Base-by-base conservation (phyloP, 73 alveolate genomes). In the Paramecium bursaria region DNA sequence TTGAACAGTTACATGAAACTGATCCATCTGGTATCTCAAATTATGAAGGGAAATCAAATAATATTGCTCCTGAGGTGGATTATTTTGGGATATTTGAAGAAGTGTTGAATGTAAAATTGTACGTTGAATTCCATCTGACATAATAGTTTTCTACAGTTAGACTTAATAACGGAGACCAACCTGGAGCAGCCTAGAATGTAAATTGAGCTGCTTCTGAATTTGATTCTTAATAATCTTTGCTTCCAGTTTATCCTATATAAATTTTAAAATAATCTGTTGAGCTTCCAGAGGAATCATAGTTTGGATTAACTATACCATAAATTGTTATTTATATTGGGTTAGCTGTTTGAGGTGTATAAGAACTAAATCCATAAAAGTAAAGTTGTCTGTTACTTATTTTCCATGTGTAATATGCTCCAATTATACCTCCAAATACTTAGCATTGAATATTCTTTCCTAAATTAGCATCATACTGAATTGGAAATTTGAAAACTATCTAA, bases 21-120 rank as follows among this genome's bases (percentile, higher is more conserved):
- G 85, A 53, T 1, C 89, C 89, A 54, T 79, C 89, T 1, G 54
- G n/a, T 10, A 79, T 39, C 21, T 79, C 89, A 79, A 79, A 79
- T 47, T 79, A 17, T 13, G 89, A 49, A 13, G 89, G 89, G 17
- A 29, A 79, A 79, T 79, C 89, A 19, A 79, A 39, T 6, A 79
- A 79, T 4, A 79, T 57, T 0, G 89, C 42, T 33, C 89, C 89
- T 39, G 33, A 49, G 15, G 89, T 46, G 19, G 49, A 35, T 6
- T 53, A 27, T n/a, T 79, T 79, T 22, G 89, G 89, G 3, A 79
- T 50, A 15, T 79, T 79, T 21, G 15, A 39, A 55, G 42, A 44
- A 1, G 76, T 31, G 10, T 53, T 49, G 26, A 79, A 79, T 0
- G 73, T 19, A 79, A 79, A 53, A 23, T 39, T 53, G 25, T 79